Conservation (phyloP, 2,329 filamentous ascomycete genomes). For the Diplodia corticola region DNA sequence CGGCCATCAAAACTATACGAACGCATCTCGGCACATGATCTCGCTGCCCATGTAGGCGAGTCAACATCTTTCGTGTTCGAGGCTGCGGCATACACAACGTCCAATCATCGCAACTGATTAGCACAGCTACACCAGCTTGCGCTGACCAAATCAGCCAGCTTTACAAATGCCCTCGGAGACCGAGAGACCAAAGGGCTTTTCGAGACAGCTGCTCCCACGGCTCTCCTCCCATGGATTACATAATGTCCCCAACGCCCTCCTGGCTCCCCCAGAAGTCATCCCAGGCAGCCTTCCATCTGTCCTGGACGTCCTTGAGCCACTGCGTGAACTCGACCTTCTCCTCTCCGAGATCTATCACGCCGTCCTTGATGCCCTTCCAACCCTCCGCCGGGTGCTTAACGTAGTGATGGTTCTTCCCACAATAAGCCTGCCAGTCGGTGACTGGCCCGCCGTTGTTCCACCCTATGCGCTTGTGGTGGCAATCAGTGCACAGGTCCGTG, state of each 20-base stretch:
- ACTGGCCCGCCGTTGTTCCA: slow-evolving; percentile 17
- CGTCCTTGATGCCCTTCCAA: slow-evolving; percentile 28
- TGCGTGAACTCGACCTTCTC: slow-evolving; percentile 25
- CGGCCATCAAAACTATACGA: too few relatives aligned
- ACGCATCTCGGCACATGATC: too few relatives aligned
- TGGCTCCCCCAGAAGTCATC: slow-evolving; percentile 27
- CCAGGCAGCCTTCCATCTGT: slow-evolving; percentile 30
- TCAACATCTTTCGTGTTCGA: too few relatives aligned
- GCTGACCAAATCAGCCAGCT: neutral
- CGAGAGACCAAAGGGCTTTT: neutral
- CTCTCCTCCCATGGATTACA: neutral
- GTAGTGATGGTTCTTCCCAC: slow-evolving; percentile 26
- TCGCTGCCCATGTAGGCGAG: too few relatives aligned
- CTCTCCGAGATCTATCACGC: slow-evolving; percentile 20
- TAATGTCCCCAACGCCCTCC: neutral
- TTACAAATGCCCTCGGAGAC: neutral
- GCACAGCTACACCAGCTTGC: neutral
- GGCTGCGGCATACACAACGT: too few relatives aligned
- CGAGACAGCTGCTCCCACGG: neutral
- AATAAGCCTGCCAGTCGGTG: slow-evolving; percentile 18
- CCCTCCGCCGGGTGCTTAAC: slow-evolving; percentile 26
- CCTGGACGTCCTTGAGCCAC: slow-evolving; percentile 27
- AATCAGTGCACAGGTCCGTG: slow-evolving; percentile 26
- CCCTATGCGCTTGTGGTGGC: slow-evolving; percentile 21
- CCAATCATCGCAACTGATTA: too few relatives aligned